A percentile compares a stretch with the other conserved stretches of the same genome.
phyloP scores from a whole-genome alignment of 2,329 filamentous ascomycete species.

The Colletotrichum sp. region DNA sequence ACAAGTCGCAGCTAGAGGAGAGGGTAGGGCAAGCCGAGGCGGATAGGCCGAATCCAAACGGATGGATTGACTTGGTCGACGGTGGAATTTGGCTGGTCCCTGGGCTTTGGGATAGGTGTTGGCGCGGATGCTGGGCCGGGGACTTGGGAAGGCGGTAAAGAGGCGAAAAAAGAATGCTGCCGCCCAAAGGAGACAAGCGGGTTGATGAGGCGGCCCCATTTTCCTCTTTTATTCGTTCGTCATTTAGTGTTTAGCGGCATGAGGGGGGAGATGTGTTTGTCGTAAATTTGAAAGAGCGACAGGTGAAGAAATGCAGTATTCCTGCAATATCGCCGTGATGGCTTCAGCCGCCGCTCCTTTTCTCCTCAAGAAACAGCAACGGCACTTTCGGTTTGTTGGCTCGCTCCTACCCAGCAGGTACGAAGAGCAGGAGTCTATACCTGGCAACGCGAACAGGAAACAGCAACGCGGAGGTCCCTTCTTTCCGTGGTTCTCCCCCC shows the following conservation, averaged over 20 bases:
- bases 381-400: background rate
- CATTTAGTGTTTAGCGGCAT: conserved; percentile 1
- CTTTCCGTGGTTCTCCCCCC: background rate
- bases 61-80: background rate
- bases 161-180: background rate
- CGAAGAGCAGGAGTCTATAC: background rate
- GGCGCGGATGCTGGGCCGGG: background rate
- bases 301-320: background rate
- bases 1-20: background rate
- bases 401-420: background rate
- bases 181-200: background rate
- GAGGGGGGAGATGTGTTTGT: background rate
- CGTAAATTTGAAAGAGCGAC: background rate
- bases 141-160: background rate
- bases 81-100: background rate
- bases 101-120: background rate
- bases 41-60: background rate
- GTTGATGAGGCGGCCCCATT: background rate
- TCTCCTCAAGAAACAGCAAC: background rate
- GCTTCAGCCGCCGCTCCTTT: background rate
- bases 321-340: background rate
- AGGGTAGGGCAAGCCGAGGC: background rate
- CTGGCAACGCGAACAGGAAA: background rate
- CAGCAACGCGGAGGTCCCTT: background rate
- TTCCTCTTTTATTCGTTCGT: background rate